Evolutionary conservation across 2,329 filamentous ascomycete genomes (phyloP).

Genomic region (Talaromyces marneffei): DNA sequence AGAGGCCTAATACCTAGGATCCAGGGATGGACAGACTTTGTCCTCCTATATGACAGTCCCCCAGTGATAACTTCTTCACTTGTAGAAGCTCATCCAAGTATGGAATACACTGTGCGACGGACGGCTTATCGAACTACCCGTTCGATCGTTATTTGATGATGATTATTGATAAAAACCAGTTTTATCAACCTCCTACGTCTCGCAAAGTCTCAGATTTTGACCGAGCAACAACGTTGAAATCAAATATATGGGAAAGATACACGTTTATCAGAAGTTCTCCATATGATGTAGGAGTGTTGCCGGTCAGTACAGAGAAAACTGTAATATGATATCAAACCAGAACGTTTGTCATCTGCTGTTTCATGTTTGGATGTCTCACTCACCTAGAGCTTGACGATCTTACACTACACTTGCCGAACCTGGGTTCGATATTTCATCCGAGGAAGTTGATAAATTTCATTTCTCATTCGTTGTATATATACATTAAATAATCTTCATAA

Average conservation of each 20-base stretch:
- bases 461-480: not conserved
- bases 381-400: not conserved
- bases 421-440: not conserved
- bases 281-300: not conserved
- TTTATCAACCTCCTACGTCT: not conserved
- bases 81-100: not conserved
- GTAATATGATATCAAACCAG: not conserved
- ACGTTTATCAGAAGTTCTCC: not conserved
- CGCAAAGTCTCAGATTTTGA: not conserved
- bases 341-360: not conserved
- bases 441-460: not conserved
- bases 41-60: not conserved
- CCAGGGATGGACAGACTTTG: not conserved
- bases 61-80: not conserved
- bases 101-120: not conserved
- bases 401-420: not conserved
- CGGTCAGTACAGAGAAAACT: not conserved
- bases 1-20: not conserved
- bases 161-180: not conserved
- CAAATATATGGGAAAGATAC: not conserved
- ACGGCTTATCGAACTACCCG: not conserved
- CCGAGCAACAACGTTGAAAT: not conserved
- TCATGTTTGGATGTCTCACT: not conserved
- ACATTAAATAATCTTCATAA: not conserved
- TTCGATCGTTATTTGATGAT: not conserved